These are phyloP conservation scores for Hawksworthiomyces lignivorus DNA, from an alignment of 2,329 filamentous ascomycete genomes.

Conservation along the genomic window DNA sequence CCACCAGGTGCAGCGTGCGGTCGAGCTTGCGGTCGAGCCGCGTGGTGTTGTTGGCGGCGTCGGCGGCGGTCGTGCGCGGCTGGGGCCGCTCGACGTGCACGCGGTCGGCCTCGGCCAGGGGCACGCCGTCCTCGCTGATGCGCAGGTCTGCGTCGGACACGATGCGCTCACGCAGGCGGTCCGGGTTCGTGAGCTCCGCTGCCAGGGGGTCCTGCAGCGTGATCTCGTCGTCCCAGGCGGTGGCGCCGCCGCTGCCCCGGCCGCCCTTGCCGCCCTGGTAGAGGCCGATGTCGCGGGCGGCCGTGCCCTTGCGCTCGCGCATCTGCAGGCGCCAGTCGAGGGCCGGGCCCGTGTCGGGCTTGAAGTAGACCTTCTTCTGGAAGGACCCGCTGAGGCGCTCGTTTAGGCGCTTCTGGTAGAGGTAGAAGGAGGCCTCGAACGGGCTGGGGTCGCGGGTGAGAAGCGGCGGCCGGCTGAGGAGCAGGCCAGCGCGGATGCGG, in stretches of 20 bases:
- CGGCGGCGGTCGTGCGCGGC: conserved; percentile 64
- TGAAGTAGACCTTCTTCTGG: conserved; percentile 89
- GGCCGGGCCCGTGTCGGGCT: conserved; percentile 74
- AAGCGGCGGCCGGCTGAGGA: conserved; percentile 81
- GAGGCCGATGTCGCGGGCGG: conserved; percentile 75
- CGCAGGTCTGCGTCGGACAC: conserved; percentile 66
- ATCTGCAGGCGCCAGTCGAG: conserved; percentile 88
- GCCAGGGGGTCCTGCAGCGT: conserved; percentile 64
- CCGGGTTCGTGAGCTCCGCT: conserved; percentile 35
- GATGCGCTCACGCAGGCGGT: conserved; percentile 58
- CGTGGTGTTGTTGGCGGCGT: conserved; percentile 62
- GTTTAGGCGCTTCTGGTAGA: conserved; percentile 95
- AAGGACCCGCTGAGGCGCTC: conserved; percentile 86
- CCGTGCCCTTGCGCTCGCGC: conserved; percentile 60
- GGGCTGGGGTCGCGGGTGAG: conserved; percentile 75
- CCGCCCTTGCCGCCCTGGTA: conserved; percentile 50
- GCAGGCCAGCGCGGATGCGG: conserved; percentile 56
- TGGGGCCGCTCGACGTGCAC: conserved; percentile 63
- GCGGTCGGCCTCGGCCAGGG: conserved; percentile 49
- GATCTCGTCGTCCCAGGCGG: conserved; percentile 88
- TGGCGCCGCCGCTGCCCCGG: conserved; percentile 28
- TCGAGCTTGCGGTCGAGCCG: conserved; percentile 68
- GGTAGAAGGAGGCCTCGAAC: conserved; percentile 89
- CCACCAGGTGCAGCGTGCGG: conserved; percentile 79
- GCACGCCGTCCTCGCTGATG: conserved; percentile 53